These are phyloP conservation scores for Paraphysoderma sedebokerense DNA, from an alignment of 371 early-diverging fungal genomes.

Conservation along the genomic window DNA sequence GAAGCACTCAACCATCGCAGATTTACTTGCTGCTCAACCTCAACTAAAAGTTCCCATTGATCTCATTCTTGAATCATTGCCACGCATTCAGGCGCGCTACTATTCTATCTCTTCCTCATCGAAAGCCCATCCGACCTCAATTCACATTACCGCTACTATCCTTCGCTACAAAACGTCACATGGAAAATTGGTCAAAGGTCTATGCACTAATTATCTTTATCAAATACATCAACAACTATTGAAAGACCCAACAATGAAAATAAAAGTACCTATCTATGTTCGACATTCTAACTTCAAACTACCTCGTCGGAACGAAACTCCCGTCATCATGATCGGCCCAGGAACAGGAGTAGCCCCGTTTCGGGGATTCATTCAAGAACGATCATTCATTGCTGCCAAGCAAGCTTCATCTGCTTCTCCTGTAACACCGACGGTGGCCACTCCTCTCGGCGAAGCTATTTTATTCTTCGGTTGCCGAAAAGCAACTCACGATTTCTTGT, in stretches of 20 bases:
- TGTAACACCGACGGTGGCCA: neutral
- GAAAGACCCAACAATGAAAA: conserved; percentile 5
- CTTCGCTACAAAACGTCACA: conserved; percentile 35
- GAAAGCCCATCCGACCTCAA: conserved; percentile 37
- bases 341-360: conserved; percentile 98
- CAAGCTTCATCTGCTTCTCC: neutral
- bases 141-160: conserved; percentile 73
- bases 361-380: conserved; percentile 83
- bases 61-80: conserved; percentile 54
- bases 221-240: conserved; percentile 20
- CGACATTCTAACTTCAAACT: conserved; percentile 75
- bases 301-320: conserved; percentile 53
- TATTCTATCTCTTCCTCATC: conserved; percentile 87
- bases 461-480: conserved; percentile 88
- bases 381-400: conserved; percentile 19
- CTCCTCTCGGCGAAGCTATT: conserved; percentile 48
- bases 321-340: conserved; percentile 93
- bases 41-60: conserved; percentile 37
- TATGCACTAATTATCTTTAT: conserved; percentile 53
- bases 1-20: conserved; percentile 43
- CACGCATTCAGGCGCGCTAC: conserved; percentile 72
- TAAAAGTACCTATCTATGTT: conserved; percentile 63
- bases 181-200: conserved; percentile 25
- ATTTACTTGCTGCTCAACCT: conserved; percentile 29
- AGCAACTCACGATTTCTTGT: conserved; percentile 65